These are phyloP conservation scores for Coemansia sp. DNA, from an alignment of 192 early-diverging fungal species.

Conservation along the genomic window DNA sequence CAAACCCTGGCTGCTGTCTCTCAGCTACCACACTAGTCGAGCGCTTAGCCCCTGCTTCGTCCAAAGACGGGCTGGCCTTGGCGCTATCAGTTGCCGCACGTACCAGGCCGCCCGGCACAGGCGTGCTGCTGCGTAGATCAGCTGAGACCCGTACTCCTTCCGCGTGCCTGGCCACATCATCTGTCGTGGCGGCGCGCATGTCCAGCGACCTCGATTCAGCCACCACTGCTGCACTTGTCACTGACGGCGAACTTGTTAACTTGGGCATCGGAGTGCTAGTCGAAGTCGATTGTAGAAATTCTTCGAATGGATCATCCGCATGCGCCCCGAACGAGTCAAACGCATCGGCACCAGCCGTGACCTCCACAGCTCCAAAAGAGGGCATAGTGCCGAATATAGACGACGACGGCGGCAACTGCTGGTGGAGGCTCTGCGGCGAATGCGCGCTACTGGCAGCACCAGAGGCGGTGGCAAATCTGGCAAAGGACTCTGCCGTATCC, in stretches of 20 bases:
- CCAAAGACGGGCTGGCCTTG: constrained; percentile 37
- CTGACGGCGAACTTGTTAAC: neutral
- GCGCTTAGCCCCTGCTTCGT: neutral
- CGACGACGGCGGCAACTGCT: constrained; percentile 20
- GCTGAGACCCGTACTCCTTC: constrained; percentile 17
- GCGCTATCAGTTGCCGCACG: neutral
- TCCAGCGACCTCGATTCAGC: neutral
- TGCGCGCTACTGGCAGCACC: neutral
- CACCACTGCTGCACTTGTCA: neutral
- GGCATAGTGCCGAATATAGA: constrained; percentile 29
- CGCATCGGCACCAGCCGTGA: constrained; percentile 16
- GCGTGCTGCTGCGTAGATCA: constrained; percentile 52
- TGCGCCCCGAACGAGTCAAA: constrained; percentile 54
- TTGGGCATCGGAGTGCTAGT: neutral
- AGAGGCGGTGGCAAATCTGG: neutral
- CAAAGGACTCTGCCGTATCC: constrained; percentile 15
- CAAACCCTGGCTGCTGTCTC: constrained; percentile 21
- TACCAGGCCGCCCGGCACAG: constrained; percentile 25
- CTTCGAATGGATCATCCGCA: constrained; percentile 49
- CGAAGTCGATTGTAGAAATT: constrained; percentile 38
- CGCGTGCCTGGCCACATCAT: neutral
- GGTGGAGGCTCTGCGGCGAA: neutral
- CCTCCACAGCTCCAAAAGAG: constrained; percentile 5
- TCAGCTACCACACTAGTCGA: neutral
- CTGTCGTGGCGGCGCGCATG: neutral